Base-by-base conservation (phyloP, 805 yeast genomes). In the Yamadazyma laniorum region DNA sequence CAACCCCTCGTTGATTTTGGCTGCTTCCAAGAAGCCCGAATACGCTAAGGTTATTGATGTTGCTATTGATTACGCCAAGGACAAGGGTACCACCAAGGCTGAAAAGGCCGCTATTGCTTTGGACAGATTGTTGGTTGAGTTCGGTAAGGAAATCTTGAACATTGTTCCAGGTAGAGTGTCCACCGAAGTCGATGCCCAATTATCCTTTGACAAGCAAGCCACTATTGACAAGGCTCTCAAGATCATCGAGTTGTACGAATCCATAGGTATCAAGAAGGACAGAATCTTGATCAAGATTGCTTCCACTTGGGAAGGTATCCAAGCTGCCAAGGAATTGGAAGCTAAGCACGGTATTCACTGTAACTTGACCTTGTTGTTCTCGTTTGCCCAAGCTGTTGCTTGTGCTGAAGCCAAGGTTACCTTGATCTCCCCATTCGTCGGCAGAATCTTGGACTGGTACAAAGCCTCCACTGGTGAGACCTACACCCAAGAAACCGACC, bases 111-210 rank as follows among this genome's bases (percentile, higher is more conserved):
- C 78, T 37, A 65, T 79, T 54, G 97, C 99, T 34, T 78, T 91
- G 53, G 99, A 93, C 74, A 77, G 86, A 69, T 74, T 93, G 56
- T 79, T 93, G 58, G 96, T 93, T 49, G 98, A 90, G 71, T 93
- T 93, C 65, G 99, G 99, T 70, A 77, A 79, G 59, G 90, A 86
- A 71, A 93, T 93, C 61, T 77, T 93, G 61, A 77, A 79, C 61
- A 87, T 93, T 61, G 96, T 93, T 39, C 99, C 99, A 53, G 99
- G 99, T 59, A 85, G 98, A 74, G 99, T 93, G 43, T 89, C 97
- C 43, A 93, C 99, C 47, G 99, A 93, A 75, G 98, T 93, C 46
- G 99, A 93, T 61, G 99, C 99, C 44, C 87, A 96, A 71, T 80
- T 93, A 58, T 91, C 98, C 27, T 93, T 89, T 65, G 90, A 93